Evolutionary conservation across 1,284 basidiomycete genomes (phyloP), one percentile per base, ranked within the genome.

Genomic region (Apiotrichum veenhuisii): DNA sequence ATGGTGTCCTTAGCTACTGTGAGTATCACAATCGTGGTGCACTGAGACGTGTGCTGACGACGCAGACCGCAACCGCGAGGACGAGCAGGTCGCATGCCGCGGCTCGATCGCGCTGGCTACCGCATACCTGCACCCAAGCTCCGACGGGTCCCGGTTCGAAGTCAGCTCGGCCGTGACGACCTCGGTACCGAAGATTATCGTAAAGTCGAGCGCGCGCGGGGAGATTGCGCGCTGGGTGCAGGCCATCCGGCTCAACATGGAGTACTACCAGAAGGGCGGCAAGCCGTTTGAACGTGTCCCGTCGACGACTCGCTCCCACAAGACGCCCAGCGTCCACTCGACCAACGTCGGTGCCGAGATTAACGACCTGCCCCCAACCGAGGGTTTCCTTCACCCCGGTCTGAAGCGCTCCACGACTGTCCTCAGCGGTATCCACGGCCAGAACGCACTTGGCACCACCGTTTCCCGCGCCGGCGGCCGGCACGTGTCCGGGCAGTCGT

Each of bases 91-190:
- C 36, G 86, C 91, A 1, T 88, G 87, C 49, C 83, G 95, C 33
- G 94, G 94, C 1, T 88, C 91, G 0, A 91, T 97, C 60, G 85
- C 88, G 2, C 88, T 97, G 85, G 87, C 86, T 63, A 87, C 84
- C 2, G 92, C 91, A 0, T 77, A 82, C 22, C 76, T 92, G 12
- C 86, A 85, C 61, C 71, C 79, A 10, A 72, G 71, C 2, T 67
- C 66, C 10, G 72, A 74, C 43, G 70, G 77, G 72, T 25, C 86
- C 22, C 85, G 90, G 18, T 93, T 97, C 69, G 91, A 94, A 71
- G 83, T 97, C 12, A 85, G 87, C 62, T 89, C 79, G 56, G 73
- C 75, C 37, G 64, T 68, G 10, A 69, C 86, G 4, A 64, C 72
- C 5, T 69, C 71, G 18, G 72, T 71, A 17, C 72, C 72, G 18